Conservation (phyloP, 2,329 filamentous ascomycete genomes). For the Amesomyces nigricolor region DNA sequence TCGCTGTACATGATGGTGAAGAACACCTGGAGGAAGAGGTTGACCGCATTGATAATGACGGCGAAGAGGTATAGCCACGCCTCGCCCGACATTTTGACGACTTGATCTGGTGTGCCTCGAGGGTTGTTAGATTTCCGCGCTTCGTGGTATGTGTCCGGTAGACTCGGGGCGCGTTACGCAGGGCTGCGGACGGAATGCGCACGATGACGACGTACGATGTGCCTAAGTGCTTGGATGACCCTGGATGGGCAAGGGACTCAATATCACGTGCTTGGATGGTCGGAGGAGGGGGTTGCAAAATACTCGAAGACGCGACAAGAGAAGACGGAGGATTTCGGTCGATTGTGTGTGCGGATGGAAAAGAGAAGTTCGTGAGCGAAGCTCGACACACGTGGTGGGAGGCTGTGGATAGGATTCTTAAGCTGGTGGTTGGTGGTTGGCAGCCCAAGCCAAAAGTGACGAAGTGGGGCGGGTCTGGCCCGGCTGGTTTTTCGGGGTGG, state of each 20-base stretch:
- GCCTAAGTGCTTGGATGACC: neutral
- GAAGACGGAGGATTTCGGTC: neutral
- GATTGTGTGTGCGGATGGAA: conserved; percentile 11
- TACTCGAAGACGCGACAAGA: neutral
- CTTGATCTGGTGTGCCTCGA: neutral
- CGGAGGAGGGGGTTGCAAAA: conserved; percentile 3
- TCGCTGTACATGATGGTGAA: conserved; percentile 99
- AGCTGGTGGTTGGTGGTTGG: conserved; percentile 22
- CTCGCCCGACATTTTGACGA: conserved; percentile 78
- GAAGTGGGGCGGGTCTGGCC: conserved; percentile 18
- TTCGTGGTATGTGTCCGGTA: neutral
- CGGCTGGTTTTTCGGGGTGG: conserved; percentile 16
- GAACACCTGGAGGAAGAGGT: conserved; percentile 98
- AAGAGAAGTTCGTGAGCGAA: conserved; percentile 5
- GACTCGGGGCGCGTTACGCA: neutral
- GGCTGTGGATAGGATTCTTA: conserved; percentile 20
- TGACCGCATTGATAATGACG: conserved; percentile 99
- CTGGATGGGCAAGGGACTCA: neutral
- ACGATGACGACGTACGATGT: conserved; percentile 11
- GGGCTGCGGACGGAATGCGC: neutral
- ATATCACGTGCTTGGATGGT: neutral
- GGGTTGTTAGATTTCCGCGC: neutral
- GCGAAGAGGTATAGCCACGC: conserved; percentile 97
- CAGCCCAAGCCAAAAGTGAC: conserved; percentile 15
- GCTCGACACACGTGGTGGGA: conserved; percentile 20